Percentiles rank a stretch among this genome's conserved stretches.
These are phyloP conservation scores for Microcyclospora pomicola DNA, from an alignment of 2,329 filamentous ascomycete species.

Conservation along the genomic window DNA sequence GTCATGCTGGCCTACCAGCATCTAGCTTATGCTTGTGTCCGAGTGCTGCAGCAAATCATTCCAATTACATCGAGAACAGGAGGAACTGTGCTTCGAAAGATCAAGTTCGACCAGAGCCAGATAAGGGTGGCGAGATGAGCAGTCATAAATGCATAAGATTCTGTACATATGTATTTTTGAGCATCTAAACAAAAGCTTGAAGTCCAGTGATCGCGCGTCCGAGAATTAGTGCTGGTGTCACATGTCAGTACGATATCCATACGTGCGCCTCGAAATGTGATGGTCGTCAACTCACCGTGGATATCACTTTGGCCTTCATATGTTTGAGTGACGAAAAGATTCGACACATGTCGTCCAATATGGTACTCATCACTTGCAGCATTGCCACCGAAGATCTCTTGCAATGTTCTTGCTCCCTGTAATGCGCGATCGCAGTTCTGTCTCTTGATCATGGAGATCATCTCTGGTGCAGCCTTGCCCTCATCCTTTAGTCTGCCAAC, in stretches of 20 bases:
- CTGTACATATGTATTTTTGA: background rate
- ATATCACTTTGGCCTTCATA: conserved; percentile 99
- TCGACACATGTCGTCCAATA: conserved; percentile 88
- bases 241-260: conserved; percentile 9
- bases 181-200: conserved; percentile 49
- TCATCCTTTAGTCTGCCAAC: conserved; percentile 88
- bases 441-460: conserved; percentile 93
- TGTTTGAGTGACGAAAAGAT: conserved; percentile 92
- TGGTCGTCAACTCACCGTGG: conserved; percentile 50
- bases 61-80: too few species aligned
- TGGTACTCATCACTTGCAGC: conserved; percentile 96
- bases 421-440: conserved; percentile 93
- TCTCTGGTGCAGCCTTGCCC: conserved; percentile 77
- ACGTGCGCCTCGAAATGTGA: background rate
- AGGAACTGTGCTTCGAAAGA: too few species aligned
- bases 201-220: conserved; percentile 47
- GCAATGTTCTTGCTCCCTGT: conserved; percentile 59
- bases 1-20: too few species aligned
- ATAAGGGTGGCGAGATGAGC: too few species aligned
- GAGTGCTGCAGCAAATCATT: too few species aligned
- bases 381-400: conserved; percentile 95
- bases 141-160: too few species aligned
- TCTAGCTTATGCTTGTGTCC: too few species aligned
- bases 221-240: conserved; percentile 32
- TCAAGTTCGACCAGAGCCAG: too few species aligned